Evolutionary conservation across 441 rosid species (phyloP), one percentile per base, ranked within the genome.

Genomic region (Melastoma candidum): DNA sequence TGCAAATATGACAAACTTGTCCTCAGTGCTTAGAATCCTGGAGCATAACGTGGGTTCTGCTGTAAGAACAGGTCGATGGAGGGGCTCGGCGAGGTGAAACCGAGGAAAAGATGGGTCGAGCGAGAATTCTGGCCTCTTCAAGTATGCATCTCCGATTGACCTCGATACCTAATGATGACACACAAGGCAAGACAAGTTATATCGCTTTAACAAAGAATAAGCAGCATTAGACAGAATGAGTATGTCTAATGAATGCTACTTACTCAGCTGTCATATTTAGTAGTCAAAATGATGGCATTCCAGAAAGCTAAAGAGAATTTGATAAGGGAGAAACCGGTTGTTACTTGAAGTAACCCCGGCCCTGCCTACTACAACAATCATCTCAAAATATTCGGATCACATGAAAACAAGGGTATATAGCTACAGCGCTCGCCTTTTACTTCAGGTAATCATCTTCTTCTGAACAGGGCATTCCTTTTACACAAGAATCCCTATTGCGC

Each of bases 111-210:
- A 76, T 58, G 92, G 82, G 60, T 74, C 90, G 2, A 88, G 76
- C 13, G 92, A 79, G 63, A 85, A 84, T 76, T 85, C 97, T 2
- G 89, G 85, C 46, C 71, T 69, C 71, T 92, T 92, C 69, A 92
- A 71, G 74, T 85, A 85, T 24, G 97, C 97, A 71, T 92, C 98
- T 25, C 98, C 98, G 7, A 92, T 88, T 25, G 97, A 79, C 76
- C 95, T 85, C 32, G 97, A 85, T 14, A 92, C 94, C 98, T 92
- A 65, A 7, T 59, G 48, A 27, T 68, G 69, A 44, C 12, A 17
- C 58, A 70, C 11, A 53, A 47, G 17, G 47, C 58, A 41, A 53
- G 49, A 63, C n/a, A 60, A 59, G 48, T 7, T n/a, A 44, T 47
- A 17, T 51, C 25, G 36, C 36, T 6, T 12, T 39, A 61, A 55